phyloP scores from a whole-genome alignment of 2,329 filamentous ascomycete genomes.

The Aspergillus sp. region DNA sequence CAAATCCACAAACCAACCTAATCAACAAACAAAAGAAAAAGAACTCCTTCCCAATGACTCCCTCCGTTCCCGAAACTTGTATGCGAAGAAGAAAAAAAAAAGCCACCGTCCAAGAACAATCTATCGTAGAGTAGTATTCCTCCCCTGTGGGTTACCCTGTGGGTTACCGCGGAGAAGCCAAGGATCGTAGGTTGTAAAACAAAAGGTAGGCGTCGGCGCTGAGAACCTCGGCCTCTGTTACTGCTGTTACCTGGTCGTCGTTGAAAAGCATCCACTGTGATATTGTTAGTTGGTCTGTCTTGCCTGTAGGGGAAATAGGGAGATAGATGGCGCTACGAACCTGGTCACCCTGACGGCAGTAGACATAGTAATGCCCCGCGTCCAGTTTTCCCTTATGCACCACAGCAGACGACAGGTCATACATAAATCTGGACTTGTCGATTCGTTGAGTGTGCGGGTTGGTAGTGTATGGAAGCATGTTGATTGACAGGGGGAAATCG shows the following conservation, averaged over 20 bases:
- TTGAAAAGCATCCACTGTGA: constrained; percentile 89
- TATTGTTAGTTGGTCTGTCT: constrained; percentile 2
- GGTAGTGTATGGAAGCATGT: constrained; percentile 86
- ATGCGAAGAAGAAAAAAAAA: too few species aligned
- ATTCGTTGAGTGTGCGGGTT: constrained; percentile 41
- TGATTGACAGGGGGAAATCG: constrained; percentile 78
- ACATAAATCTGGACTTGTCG: constrained; percentile 58
- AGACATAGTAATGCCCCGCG: constrained; percentile 88
- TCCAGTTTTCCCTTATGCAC: constrained; percentile 93
- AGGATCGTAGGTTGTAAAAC: constrained; percentile 60
- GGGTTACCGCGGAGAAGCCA: constrained; percentile 6
- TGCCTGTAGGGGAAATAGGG: neutral
- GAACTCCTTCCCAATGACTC: too few species aligned
- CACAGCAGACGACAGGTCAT: constrained; percentile 83
- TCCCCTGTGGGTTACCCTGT: too few species aligned
- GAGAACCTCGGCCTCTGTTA: constrained; percentile 78
- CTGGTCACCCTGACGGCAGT: constrained; percentile 74
- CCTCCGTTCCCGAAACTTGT: too few species aligned
- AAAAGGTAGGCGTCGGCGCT: constrained; percentile 82
- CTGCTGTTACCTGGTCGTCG: constrained; percentile 85
- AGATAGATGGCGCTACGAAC: constrained; percentile 31
- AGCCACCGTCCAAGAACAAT: too few species aligned
- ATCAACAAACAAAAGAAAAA: too few species aligned
- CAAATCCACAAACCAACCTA: too few species aligned
- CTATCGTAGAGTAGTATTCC: too few species aligned